A percentile compares a stretch with the other conserved stretches of the same genome.
phyloP scores from a whole-genome alignment of 106 monocot genomes.

The Dactylorhiza incarnata region DNA sequence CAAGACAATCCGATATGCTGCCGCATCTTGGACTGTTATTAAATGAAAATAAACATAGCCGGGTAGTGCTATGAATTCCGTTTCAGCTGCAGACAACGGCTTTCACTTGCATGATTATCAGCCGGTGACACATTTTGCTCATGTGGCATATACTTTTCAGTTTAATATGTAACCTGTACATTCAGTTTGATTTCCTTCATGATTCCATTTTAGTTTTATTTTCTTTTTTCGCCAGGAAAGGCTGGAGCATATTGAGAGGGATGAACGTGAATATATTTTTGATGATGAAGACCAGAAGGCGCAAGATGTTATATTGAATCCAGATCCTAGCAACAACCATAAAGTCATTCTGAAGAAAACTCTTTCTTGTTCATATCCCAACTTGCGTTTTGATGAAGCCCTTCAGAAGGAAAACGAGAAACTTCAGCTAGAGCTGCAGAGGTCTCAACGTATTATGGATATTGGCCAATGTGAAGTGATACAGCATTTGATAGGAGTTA shows the following conservation, averaged over 20 bases:
- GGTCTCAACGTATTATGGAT: slow-evolving; percentile 72
- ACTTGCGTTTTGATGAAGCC: slow-evolving; percentile 65
- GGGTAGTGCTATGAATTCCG: no score
- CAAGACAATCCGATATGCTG: no score
- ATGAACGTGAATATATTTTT: slow-evolving; percentile 72
- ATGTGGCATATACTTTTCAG: no score
- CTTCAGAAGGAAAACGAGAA: slow-evolving; percentile 78
- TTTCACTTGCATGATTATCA: no score
- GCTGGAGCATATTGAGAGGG: slow-evolving; percentile 67
- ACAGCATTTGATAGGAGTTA: slow-evolving; percentile 70
- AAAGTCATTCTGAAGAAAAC: slow-evolving; percentile 52
- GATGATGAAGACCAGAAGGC: slow-evolving; percentile 76
- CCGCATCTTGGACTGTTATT: no score
- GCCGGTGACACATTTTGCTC: no score
- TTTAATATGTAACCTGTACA: neutral
- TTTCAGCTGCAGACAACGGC: no score
- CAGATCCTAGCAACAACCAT: slow-evolving; percentile 37
- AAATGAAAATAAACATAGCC: no score
- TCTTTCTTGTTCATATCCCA: slow-evolving; percentile 79
- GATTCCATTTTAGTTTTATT: neutral
- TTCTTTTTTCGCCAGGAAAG: slow-evolving; percentile 38
- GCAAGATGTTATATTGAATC: slow-evolving; percentile 58
- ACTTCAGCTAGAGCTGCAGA: slow-evolving; percentile 72
- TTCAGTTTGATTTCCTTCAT: neutral
- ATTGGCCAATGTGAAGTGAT: slow-evolving; percentile 71